Percentiles rank a stretch among this genome's conserved stretches.
phyloP scores from a whole-genome alignment of 2,329 filamentous ascomycete species.

The Xylogone sp. region DNA sequence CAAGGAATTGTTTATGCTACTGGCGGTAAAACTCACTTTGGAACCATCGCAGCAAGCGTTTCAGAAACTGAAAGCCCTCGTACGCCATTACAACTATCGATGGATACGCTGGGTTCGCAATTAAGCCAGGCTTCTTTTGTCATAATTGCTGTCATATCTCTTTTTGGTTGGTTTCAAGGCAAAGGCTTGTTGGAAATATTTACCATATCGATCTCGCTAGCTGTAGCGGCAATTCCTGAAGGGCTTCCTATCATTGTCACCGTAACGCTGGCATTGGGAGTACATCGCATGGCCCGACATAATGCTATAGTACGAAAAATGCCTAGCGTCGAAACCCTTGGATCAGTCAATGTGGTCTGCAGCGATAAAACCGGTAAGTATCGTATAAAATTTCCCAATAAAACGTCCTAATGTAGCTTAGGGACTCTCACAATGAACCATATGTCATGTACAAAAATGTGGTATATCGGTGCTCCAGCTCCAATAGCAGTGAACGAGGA shows the following conservation, averaged over 20 bases:
- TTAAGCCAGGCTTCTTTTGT: slow-evolving; percentile 95
- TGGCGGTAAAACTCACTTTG: slow-evolving; percentile 90
- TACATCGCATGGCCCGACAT: slow-evolving; percentile 91
- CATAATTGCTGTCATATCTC: slow-evolving; percentile 87
- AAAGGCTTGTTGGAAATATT: slow-evolving; percentile 92
- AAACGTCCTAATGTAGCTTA: slow-evolving; percentile 28
- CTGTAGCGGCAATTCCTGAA: slow-evolving; percentile 93
- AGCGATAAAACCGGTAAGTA: slow-evolving; percentile 85
- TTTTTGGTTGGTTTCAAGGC: slow-evolving; percentile 87
- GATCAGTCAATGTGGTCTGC: slow-evolving; percentile 99
- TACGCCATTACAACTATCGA: slow-evolving; percentile 89
- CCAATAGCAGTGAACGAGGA: slow-evolving; percentile 48
- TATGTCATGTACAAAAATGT: slow-evolving; percentile 96
- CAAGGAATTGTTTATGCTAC: slow-evolving; percentile 98
- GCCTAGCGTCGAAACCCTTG: slow-evolving; percentile 94
- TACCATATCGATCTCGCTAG: slow-evolving; percentile 93
- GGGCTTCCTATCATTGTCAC: slow-evolving; percentile 97
- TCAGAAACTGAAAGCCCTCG: slow-evolving; percentile 93
- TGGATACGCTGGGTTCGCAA: slow-evolving; percentile 96
- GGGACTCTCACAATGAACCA: slow-evolving; percentile 95
- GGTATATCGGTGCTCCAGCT: slow-evolving; percentile 74
- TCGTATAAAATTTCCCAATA: slow-evolving; percentile 1
- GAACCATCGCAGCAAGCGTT: slow-evolving; percentile 89
- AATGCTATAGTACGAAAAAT: slow-evolving; percentile 94
- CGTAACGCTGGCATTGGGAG: slow-evolving; percentile 89